A percentile compares a stretch with the other conserved stretches of the same genome.
Evolutionary conservation across 2,329 filamentous ascomycete species (phyloP).

Genomic region (Scedosporium apiospermum): DNA sequence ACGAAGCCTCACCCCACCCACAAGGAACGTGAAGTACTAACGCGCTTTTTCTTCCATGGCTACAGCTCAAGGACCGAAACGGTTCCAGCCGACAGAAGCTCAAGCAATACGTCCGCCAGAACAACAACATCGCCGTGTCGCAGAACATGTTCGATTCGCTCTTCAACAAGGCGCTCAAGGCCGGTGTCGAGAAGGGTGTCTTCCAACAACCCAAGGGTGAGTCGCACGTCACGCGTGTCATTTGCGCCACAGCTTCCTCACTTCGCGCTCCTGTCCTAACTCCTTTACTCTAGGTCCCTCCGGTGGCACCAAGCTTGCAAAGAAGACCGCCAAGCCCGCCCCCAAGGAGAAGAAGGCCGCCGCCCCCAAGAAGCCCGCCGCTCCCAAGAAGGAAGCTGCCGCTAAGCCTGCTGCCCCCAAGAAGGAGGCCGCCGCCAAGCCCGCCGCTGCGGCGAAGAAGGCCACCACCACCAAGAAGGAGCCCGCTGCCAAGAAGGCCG

Average conservation of each 20-base stretch:
- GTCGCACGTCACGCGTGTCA: slow-evolving; percentile 18
- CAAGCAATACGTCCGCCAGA: slow-evolving; percentile 52
- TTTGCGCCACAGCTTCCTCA: slow-evolving; percentile 2
- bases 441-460: slow-evolving; percentile 21
- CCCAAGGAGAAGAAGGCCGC: slow-evolving; percentile 16
- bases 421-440: slow-evolving; percentile 19
- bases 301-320: slow-evolving; percentile 84
- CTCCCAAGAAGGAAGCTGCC: slow-evolving; percentile 50
- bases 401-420: slow-evolving; percentile 21
- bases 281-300: slow-evolving; percentile 52
- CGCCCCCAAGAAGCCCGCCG: slow-evolving; percentile 19
- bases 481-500: slow-evolving; percentile 24
- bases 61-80: slow-evolving; percentile 53
- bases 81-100: slow-evolving; percentile 51
- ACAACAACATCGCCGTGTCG: slow-evolving; percentile 36
- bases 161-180: slow-evolving; percentile 78
- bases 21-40: slow-evolving; percentile 24
- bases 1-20: slow-evolving; percentile 1
- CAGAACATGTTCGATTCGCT: slow-evolving; percentile 58
- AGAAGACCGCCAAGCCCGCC: slow-evolving; percentile 46
- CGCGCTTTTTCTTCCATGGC: slow-evolving; percentile 18
- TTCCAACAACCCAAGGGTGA: slow-evolving; percentile 88
- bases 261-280: slow-evolving; percentile 12
- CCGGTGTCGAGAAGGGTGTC: slow-evolving; percentile 75
- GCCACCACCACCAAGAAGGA: slow-evolving; percentile 19